A percentile compares a stretch with the other conserved stretches of the same genome.
Conservation (phyloP, 73 alveolate genomes). For the Breviolum minutum region DNA sequence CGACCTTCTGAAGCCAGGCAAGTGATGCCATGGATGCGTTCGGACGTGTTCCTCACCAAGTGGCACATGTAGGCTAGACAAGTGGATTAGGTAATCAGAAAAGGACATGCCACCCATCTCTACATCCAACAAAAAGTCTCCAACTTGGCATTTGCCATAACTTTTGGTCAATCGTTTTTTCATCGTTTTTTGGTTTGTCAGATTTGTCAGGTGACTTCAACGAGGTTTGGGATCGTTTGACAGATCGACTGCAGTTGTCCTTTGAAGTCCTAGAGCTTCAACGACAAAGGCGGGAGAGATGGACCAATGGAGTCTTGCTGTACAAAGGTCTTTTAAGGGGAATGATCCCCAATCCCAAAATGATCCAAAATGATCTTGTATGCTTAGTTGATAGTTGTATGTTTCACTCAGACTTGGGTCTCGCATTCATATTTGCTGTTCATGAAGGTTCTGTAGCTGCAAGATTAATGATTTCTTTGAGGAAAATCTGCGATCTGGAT, state of each 20-base stretch:
- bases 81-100: too few species aligned
- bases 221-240: slow-evolving; percentile 25
- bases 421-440: too few species aligned
- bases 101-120: too few species aligned
- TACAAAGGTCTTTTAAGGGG: neutral
- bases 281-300: neutral
- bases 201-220: slow-evolving; percentile 22
- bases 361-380: too few species aligned
- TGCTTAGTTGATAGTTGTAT: too few species aligned
- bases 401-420: too few species aligned
- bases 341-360: neutral
- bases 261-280: slow-evolving; percentile 25
- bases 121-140: too few species aligned
- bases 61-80: slow-evolving; percentile 44
- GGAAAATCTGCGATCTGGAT: too few species aligned
- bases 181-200: neutral
- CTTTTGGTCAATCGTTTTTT: too few species aligned
- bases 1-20: neutral
- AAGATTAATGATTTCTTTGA: too few species aligned
- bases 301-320: neutral
- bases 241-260: slow-evolving; percentile 23
- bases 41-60: slow-evolving; percentile 54
- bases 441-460: too few species aligned
- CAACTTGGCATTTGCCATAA: too few species aligned
- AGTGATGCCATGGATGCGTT: neutral